Percentiles rank a stretch among this genome's conserved stretches.
phyloP scores from a whole-genome alignment of 2,329 filamentous ascomycete genomes.

The Aspergillus sp. region DNA sequence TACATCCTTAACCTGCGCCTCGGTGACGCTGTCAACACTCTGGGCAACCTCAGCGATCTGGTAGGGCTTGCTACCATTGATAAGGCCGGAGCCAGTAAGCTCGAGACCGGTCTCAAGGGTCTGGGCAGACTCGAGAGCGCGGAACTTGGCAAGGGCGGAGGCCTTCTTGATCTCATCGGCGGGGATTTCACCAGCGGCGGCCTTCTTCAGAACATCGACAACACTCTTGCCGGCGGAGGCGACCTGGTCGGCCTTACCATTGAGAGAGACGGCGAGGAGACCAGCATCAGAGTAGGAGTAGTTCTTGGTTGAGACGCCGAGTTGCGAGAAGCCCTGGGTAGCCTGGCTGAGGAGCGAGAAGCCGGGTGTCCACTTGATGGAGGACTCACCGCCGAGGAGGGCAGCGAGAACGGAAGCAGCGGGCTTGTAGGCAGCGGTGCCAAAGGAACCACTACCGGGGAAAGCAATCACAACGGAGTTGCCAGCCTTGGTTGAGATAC shows the following conservation, averaged over 20 bases:
- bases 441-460: slow-evolving; percentile 79
- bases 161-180: slow-evolving; percentile 91
- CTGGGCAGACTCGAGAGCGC: slow-evolving; percentile 79
- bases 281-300: slow-evolving; percentile 90
- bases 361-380: slow-evolving; percentile 92
- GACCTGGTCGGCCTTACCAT: slow-evolving; percentile 71
- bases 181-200: slow-evolving; percentile 71
- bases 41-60: slow-evolving; percentile 79
- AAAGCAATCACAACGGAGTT: slow-evolving; percentile 90
- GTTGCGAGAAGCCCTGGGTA: slow-evolving; percentile 63
- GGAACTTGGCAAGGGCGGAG: slow-evolving; percentile 89
- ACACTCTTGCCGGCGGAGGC: slow-evolving; percentile 72
- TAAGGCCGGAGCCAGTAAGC: slow-evolving; percentile 78
- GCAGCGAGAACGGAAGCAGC: slow-evolving; percentile 84
- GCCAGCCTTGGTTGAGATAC: slow-evolving; percentile 71
- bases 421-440: slow-evolving; percentile 74
- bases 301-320: slow-evolving; percentile 72
- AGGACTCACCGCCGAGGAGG: slow-evolving; percentile 84
- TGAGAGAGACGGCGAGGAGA: slow-evolving; percentile 79
- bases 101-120: slow-evolving; percentile 75
- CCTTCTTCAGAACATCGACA: slow-evolving; percentile 77
- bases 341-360: slow-evolving; percentile 89
- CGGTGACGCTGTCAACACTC: slow-evolving; percentile 75
- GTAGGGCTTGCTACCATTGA: slow-evolving; percentile 78
- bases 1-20: slow-evolving; percentile 83